Conservation (phyloP, 2,329 filamentous ascomycete species). For the Colletotrichum magnum region DNA sequence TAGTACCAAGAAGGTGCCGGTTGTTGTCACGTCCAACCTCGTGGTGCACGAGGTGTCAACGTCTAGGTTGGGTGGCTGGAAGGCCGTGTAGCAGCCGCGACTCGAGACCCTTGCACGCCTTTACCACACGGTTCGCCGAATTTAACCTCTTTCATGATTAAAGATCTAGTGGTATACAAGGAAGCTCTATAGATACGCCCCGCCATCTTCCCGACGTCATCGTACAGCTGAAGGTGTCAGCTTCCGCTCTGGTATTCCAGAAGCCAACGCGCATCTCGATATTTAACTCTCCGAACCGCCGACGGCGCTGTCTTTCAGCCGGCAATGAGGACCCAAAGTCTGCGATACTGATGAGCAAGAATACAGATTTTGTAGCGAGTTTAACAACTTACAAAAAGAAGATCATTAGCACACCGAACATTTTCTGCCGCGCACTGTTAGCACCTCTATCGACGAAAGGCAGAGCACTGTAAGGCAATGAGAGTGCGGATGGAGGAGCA, state of each 20-base stretch:
- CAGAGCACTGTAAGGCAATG: neutral
- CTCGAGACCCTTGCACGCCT: neutral
- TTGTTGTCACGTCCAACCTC: too few relatives aligned
- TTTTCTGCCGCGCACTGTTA: constrained; percentile 55
- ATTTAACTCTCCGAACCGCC: constrained; percentile 10
- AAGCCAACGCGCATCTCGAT: constrained; percentile 24
- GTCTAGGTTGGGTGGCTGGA: too few relatives aligned
- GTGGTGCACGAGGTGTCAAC: too few relatives aligned
- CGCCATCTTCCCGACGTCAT: constrained; percentile 32
- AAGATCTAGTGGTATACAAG: constrained; percentile 38
- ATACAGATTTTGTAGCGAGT: constrained; percentile 38
- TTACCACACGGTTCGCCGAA: constrained; percentile 20
- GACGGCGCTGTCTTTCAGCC: constrained; percentile 52
- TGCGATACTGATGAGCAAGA: constrained; percentile 43
- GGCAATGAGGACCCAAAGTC: constrained; percentile 78
- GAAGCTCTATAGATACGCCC: constrained; percentile 31
- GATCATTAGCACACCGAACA: constrained; percentile 94
- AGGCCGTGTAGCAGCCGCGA: too few relatives aligned
- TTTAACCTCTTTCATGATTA: constrained; percentile 36
- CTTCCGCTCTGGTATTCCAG: constrained; percentile 37
- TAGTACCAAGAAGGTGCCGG: too few relatives aligned
- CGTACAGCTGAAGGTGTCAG: constrained; percentile 25
- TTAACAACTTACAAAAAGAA: constrained; percentile 76
- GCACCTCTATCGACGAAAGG: neutral
- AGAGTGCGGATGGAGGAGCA: neutral